Base-by-base conservation (phyloP, 192 early-diverging fungal genomes). In the Piromyces sp. region DNA sequence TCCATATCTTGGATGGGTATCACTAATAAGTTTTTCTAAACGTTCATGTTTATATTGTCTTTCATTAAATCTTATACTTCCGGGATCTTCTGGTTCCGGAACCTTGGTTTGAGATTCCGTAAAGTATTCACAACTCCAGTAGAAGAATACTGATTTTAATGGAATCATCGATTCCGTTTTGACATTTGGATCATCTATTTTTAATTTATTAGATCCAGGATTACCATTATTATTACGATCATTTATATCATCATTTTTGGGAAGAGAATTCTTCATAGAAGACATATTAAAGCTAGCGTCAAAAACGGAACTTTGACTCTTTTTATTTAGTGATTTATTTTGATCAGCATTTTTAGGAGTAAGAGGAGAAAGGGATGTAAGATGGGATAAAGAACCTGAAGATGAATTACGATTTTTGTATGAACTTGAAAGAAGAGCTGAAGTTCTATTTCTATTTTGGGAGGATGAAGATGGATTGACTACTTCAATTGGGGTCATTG, bases 41-140 rank as follows among this genome's bases (percentile, higher is more conserved):
- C 94, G 87, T 30, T 88, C 86, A 51, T 90, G 84, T 78, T 94
- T 86, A 93, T 94, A 96, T 78, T 90, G 87, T 58, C 93, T 86
- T 81, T 94, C 90, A 82, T 89, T 94, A 83, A 89, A 94, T 29
- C 88, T 89, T 2, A 92, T 83, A 86, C 94, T 95, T 37, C 95
- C 95, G 13, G 92, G 93, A 82, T 94, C 93, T 81, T 96, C 95
- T 9, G 90, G 86, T 82, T 95, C 94, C 13, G 93, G 91, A 37
- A 86, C 79, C 86, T 89, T 88, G 91, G 95, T 96, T 84, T 96
- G 95, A 30, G 95, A 93, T 84, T 95, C 93, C 29, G 89, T 89
- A 86, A 96, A 96, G 85, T 94, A 96, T 85, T 95, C 93, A 82
- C 94, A 93, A 84, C 92, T 94, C 93, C 92, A 94, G 78, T 95